Base-by-base conservation (phyloP, 352 stramenopile genomes). In the Pythium scleroteichum region DNA sequence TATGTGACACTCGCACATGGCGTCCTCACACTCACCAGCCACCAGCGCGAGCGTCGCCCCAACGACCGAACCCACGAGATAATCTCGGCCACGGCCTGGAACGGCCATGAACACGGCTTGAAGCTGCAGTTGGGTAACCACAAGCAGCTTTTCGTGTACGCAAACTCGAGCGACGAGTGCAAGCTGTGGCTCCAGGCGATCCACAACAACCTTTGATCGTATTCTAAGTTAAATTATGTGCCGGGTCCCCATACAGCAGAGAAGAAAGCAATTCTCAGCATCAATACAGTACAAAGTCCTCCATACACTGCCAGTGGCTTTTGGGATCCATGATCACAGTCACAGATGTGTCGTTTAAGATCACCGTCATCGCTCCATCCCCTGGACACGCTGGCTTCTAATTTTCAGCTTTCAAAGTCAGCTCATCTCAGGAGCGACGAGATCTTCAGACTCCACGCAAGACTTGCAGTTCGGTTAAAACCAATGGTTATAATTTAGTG, bases 81-180 rank as follows among this genome's bases (percentile, higher is more conserved):
- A 39, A 71, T 90, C 29, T 74, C 74, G 33, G 76, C 72, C 27
- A 64, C 63, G 38, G 51, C 54, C 7, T 90, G 73, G 74, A 64
- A 24, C 14, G 75, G 70, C 47, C 75, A 78, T 44, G 39, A 57
- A 9, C 38, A 84, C 48, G 76, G 74, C 4, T 62, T 90, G 16
- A 78, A 71, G 51, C 70, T 90, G 38, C 71, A 76, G 17, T 45
- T 90, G 10, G 70, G 72, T 59, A 69, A 77, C 45, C 60, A 81
- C 76, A 85, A 79, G 69, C 71, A 88, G 39, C 51, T 90, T 20
- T 73, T 69, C 42, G 71, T 84, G 65, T 64, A 76, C 50, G 68
- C 78, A 0, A 64, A 71, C 8, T 72, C 82, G 38, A 66, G 72
- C 45, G 71, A 54, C 2, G 78, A 90, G 45, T 69, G 64, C 33